Evolutionary conservation across 2,329 filamentous ascomycete species (phyloP).

Genomic region (Beauveria australis): DNA sequence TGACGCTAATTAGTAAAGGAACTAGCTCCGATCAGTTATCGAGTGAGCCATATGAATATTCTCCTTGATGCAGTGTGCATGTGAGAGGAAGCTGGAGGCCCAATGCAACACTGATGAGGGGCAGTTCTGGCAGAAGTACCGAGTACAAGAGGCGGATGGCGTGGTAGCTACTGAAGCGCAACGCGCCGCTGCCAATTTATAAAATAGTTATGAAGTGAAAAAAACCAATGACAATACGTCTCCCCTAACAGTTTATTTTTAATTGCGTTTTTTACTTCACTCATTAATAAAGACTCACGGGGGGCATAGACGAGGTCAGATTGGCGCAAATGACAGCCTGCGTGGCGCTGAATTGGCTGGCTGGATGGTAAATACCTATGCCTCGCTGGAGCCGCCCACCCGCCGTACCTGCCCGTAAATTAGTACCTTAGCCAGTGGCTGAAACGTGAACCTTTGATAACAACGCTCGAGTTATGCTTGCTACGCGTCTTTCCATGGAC

Average conservation of each 20-base stretch:
- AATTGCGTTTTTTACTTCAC: background rate
- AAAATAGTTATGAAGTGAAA: no score
- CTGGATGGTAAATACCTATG: background rate
- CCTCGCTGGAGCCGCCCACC: background rate
- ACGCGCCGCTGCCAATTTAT: background rate
- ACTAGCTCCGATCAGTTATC: no score
- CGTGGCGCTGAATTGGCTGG: background rate
- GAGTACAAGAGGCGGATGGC: background rate
- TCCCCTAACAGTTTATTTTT: background rate
- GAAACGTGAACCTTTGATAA: background rate
- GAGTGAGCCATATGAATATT: no score
- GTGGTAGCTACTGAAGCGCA: background rate
- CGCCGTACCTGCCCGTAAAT: no score
- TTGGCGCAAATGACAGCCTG: background rate
- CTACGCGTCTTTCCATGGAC: background rate
- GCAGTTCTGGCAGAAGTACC: background rate
- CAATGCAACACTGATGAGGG: slow-evolving; percentile 3
- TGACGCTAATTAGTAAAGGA: no score
- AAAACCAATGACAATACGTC: background rate
- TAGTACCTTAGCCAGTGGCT: background rate
- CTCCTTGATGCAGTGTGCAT: background rate
- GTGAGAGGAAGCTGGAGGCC: background rate
- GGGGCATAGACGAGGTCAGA: background rate
- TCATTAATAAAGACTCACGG: background rate
- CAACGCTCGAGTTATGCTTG: background rate